Evolutionary conservation across 306 rosid genomes (phyloP).

Genomic region (Abrus pulchellus): DNA sequence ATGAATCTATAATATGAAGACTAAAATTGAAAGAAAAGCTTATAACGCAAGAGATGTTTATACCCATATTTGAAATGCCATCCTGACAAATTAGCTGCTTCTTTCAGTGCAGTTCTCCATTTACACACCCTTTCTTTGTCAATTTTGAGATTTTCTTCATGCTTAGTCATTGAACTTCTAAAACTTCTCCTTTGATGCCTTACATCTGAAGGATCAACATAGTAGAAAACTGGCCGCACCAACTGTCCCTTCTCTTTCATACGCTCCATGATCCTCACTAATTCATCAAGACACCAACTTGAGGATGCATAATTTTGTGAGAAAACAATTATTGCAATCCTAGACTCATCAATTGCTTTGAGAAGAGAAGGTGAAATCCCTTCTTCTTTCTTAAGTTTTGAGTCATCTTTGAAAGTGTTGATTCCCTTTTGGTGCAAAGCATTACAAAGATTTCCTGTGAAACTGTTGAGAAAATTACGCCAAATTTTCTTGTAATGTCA

Average conservation of each 20-base stretch:
- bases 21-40: conserved; percentile 1
- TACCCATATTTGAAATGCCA: conserved; percentile 48
- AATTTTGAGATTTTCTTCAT: neutral
- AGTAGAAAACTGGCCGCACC: conserved; percentile 33
- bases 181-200: conserved; percentile 42
- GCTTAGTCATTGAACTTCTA: conserved; percentile 27
- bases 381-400: conserved; percentile 37
- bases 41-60: neutral
- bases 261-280: conserved; percentile 40
- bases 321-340: conserved; percentile 42
- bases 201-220: conserved; percentile 43
- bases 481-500: no score
- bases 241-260: conserved; percentile 37
- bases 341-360: conserved; percentile 44
- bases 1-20: neutral
- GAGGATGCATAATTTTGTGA: conserved; percentile 48
- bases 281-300: conserved; percentile 45
- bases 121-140: neutral
- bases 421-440: conserved; percentile 42
- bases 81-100: conserved; percentile 49
- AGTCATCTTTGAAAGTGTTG: conserved; percentile 44
- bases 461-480: no score
- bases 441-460: conserved; percentile 40
- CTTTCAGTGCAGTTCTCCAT: conserved; percentile 34
- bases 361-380: conserved; percentile 12